Evolutionary conservation across 1,139 yeast genomes (phyloP).

Genomic region (Geotrichum candidum): DNA sequence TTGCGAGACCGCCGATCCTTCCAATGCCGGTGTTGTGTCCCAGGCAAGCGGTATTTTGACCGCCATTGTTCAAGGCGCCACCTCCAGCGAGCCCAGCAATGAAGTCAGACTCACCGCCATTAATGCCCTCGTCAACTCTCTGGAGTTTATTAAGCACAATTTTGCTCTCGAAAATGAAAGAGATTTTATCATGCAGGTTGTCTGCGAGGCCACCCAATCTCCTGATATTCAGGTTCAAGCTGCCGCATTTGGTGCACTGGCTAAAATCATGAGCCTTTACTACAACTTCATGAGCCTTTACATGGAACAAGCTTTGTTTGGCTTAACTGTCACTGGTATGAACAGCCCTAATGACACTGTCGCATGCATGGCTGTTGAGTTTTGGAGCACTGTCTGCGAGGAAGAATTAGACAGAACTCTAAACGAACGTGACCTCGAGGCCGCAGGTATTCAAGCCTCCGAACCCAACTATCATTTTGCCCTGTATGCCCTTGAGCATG

Average conservation of each 20-base stretch:
- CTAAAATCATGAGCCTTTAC: conserved; percentile 85
- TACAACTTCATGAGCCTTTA: conserved; percentile 86
- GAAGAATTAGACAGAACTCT: conserved; percentile 80
- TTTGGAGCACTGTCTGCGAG: conserved; percentile 97
- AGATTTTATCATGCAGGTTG: conserved; percentile 96
- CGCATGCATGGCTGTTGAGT: conserved; percentile 97
- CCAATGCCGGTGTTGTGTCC: conserved; percentile 67
- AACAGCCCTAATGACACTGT: conserved; percentile 78
- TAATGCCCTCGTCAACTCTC: conserved; percentile 83
- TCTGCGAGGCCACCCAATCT: conserved; percentile 96
- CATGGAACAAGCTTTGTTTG: conserved; percentile 95
- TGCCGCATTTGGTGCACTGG: conserved; percentile 92
- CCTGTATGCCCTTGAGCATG: conserved; percentile 71
- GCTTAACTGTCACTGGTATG: conserved; percentile 89
- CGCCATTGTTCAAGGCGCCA: conserved; percentile 96
- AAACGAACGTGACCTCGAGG: conserved; percentile 55
- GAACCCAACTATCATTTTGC: conserved; percentile 62
- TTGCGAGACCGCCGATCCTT: conserved; percentile 90
- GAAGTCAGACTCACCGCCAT: conserved; percentile 83
- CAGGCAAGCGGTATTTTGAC: conserved; percentile 90
- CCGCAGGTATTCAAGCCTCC: conserved; percentile 23
- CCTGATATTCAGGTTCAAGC: conserved; percentile 77
- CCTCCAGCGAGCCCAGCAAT: conserved; percentile 65
- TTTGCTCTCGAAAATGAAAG: conserved; percentile 93
- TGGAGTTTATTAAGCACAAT: conserved; percentile 81